Conservation (phyloP, 345 rosid genomes). For the Acer yangbiense region DNA sequence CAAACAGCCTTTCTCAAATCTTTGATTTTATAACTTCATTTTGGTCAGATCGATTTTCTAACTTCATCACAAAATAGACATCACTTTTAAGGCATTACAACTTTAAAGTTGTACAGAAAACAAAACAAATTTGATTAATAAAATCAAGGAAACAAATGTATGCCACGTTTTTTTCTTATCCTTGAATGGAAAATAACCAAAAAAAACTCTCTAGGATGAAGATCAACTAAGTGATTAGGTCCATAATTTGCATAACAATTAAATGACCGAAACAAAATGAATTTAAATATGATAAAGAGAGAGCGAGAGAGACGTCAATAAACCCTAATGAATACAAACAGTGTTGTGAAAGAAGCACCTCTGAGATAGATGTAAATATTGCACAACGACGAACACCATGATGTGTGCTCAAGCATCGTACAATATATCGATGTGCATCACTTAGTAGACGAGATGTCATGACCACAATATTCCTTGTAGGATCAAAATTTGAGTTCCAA, state of each 20-base stretch:
- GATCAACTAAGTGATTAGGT: conserved; percentile 8
- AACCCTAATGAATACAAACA: conserved; percentile 15
- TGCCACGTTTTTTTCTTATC: neutral
- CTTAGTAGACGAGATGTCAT: conserved; percentile 82
- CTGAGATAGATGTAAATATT: conserved; percentile 82
- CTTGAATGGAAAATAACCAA: neutral
- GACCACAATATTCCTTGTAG: conserved; percentile 58
- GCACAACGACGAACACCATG: conserved; percentile 52
- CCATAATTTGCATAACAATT: conserved; percentile 10
- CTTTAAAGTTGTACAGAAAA: neutral
- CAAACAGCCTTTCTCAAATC: neutral
- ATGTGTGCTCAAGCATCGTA: conserved; percentile 75
- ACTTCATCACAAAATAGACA: neutral
- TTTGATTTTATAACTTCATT: neutral
- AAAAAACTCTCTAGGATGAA: neutral
- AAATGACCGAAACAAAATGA: conserved; percentile 2
- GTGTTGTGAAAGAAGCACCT: conserved; percentile 50
- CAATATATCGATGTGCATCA: conserved; percentile 89
- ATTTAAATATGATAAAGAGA: neutral
- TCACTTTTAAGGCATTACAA: neutral
- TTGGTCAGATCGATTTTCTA: neutral
- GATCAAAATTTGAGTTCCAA: conserved; percentile 63
- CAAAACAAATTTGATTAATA: neutral
- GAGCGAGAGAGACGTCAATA: conserved; percentile 10
- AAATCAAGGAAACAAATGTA: neutral